These are phyloP conservation scores for Austroboletus novae-zelandiae DNA, from an alignment of 1,284 basidiomycete genomes.

Conservation along the genomic window DNA sequence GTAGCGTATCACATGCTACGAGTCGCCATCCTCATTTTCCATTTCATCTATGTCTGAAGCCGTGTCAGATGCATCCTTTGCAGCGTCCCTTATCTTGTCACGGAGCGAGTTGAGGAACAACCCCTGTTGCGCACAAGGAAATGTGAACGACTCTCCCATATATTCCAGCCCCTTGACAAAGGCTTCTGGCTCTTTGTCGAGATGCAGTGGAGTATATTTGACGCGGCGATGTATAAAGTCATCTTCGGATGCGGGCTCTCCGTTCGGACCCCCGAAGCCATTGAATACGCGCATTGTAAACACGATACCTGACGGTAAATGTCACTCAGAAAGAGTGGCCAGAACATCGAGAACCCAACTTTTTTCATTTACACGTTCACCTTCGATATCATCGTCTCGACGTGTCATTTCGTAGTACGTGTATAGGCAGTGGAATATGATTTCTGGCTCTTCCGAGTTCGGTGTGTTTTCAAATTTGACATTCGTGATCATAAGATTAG, in stretches of 20 bases:
- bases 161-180: constrained; percentile 59
- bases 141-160: constrained; percentile 62
- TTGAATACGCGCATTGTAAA: constrained; percentile 56
- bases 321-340: constrained; percentile 1
- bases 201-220: constrained; percentile 59
- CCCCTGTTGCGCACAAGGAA: constrained; percentile 60
- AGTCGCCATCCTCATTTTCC: constrained; percentile 21
- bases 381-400: constrained; percentile 28
- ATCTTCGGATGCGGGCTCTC: constrained; percentile 34
- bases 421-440: constrained; percentile 50
- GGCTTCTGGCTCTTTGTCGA: constrained; percentile 56
- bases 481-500: constrained; percentile 52
- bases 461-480: constrained; percentile 41
- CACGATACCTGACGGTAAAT: constrained; percentile 45
- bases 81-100: constrained; percentile 44
- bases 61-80: constrained; percentile 31
- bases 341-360: constrained; percentile 33
- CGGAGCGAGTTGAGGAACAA: constrained; percentile 60
- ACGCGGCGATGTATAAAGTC: constrained; percentile 41
- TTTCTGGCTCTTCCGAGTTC: constrained; percentile 38
- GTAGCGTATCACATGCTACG: constrained; percentile 5
- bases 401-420: constrained; percentile 41
- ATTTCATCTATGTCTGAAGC: constrained; percentile 30
- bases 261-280: constrained; percentile 32
- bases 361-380: constrained; percentile 31